These are phyloP conservation scores for Dactylonectria estremocensis DNA, from an alignment of 2,329 filamentous ascomycete species.

Conservation along the genomic window DNA sequence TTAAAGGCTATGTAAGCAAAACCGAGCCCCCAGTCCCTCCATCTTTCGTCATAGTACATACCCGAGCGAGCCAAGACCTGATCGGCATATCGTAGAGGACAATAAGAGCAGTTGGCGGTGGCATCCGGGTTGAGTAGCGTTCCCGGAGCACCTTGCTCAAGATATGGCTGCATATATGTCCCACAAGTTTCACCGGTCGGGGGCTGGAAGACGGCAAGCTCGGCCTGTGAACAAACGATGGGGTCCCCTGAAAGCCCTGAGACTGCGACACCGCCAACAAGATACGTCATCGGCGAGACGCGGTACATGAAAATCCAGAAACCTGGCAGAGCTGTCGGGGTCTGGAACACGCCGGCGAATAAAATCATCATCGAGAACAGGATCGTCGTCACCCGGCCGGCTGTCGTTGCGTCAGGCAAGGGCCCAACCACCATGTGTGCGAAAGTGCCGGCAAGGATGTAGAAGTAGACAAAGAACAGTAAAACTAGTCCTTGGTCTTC, in stretches of 20 bases:
- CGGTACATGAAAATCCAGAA: conserved; percentile 37
- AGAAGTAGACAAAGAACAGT: conserved; percentile 72
- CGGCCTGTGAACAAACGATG: conserved; percentile 14
- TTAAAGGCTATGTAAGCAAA: conserved; percentile 40
- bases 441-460: conserved; percentile 78
- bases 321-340: conserved; percentile 55
- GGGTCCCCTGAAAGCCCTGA: conserved; percentile 1
- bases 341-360: conserved; percentile 73
- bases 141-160: conserved; percentile 56
- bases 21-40: conserved; percentile 37
- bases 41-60: conserved; percentile 37
- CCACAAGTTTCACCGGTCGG: conserved; percentile 53
- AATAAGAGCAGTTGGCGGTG: conserved; percentile 28
- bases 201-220: conserved; percentile 20
- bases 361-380: conserved; percentile 69
- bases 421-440: conserved; percentile 78
- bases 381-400: conserved; percentile 13
- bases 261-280: conserved; percentile 29
- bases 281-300: conserved; percentile 30
- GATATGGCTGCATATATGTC: conserved; percentile 71
- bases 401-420: conserved; percentile 76
- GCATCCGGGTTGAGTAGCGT: conserved; percentile 36
- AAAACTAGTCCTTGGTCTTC: conserved; percentile 74
- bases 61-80: conserved; percentile 37
- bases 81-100: conserved; percentile 29